Evolutionary conservation across 495 filamentous ascomycete genomes (phyloP).

Genomic region (Xylaria intraflava): DNA sequence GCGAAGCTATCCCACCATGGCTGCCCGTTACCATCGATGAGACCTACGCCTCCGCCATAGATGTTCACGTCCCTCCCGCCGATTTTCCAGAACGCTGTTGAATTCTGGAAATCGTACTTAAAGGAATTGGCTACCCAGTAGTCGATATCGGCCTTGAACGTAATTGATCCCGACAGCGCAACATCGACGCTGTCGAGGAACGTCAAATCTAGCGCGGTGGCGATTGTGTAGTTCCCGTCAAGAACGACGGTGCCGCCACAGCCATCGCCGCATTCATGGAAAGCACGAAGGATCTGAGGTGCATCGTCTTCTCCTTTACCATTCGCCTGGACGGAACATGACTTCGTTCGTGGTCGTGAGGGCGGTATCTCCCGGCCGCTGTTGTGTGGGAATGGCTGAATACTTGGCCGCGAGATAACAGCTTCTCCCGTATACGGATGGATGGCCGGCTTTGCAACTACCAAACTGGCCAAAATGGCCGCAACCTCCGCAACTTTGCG

Average conservation of each 20-base stretch:
- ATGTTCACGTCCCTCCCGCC: constrained; percentile 30
- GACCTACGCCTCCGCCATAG: constrained; percentile 23
- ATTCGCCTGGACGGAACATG: constrained; percentile 23
- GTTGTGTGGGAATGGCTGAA: constrained; percentile 3
- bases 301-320: constrained; percentile 42
- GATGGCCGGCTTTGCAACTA: not conserved
- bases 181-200: constrained; percentile 57
- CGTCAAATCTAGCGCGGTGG: constrained; percentile 56
- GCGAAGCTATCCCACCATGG: constrained; percentile 63
- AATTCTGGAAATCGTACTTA: constrained; percentile 25
- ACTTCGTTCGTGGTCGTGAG: not conserved
- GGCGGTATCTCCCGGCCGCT: not conserved
- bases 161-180: constrained; percentile 15
- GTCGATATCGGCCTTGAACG: constrained; percentile 17
- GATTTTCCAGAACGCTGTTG: constrained; percentile 24
- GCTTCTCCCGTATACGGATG: not conserved
- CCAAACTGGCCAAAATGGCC: not conserved
- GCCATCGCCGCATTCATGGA: constrained; percentile 57
- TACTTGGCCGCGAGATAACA: not conserved
- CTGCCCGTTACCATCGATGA: constrained; percentile 44
- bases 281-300: constrained; percentile 46
- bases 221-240: constrained; percentile 49
- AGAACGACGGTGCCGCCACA: constrained; percentile 60
- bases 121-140: constrained; percentile 27
- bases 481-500: not conserved